Evolutionary conservation across 768 basidiomycete genomes (phyloP).

Genomic region (Psilocybe tampanensis): DNA sequence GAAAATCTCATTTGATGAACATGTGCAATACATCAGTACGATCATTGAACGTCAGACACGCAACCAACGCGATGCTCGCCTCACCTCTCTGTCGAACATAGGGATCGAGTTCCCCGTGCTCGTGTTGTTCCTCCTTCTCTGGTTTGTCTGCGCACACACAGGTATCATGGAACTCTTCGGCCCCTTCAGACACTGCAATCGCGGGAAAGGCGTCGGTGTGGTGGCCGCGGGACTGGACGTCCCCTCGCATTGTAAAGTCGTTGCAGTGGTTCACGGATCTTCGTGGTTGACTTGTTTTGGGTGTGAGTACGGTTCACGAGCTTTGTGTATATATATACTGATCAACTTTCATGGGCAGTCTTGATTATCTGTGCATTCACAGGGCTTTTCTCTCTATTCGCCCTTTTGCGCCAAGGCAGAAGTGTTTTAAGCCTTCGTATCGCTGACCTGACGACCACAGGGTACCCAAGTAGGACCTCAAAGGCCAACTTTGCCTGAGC

Average conservation of each 20-base stretch:
- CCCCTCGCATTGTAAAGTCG: slow-evolving; percentile 9
- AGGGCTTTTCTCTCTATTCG: slow-evolving; percentile 2
- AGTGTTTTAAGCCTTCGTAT: slow-evolving; percentile 1
- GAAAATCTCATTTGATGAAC: too few species aligned
- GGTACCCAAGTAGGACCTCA: neutral
- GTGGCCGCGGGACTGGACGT: slow-evolving; percentile 7
- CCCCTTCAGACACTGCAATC: slow-evolving; percentile 10
- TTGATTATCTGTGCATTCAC: slow-evolving; percentile 8
- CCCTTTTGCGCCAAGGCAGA: slow-evolving; percentile 5
- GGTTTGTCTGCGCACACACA: slow-evolving; percentile 11
- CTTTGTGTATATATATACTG: too few species aligned
- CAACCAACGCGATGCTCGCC: neutral
- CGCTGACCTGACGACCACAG: neutral
- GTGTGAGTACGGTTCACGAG: neutral
- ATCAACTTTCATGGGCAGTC: too few species aligned
- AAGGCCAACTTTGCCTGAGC: too few species aligned
- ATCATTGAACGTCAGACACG: slow-evolving; percentile 2
- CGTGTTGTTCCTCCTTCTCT: slow-evolving; percentile 5
- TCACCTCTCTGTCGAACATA: neutral
- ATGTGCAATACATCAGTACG: neutral
- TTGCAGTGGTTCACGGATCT: slow-evolving; percentile 8
- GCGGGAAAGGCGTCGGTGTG: slow-evolving; percentile 4
- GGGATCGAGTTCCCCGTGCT: slow-evolving; percentile 5
- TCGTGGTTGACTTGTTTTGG: slow-evolving; percentile 9
- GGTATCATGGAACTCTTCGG: slow-evolving; percentile 11